These are phyloP conservation scores for Aspergillus sp. DNA, from an alignment of 2,329 filamentous ascomycete species.

Conservation along the genomic window DNA sequence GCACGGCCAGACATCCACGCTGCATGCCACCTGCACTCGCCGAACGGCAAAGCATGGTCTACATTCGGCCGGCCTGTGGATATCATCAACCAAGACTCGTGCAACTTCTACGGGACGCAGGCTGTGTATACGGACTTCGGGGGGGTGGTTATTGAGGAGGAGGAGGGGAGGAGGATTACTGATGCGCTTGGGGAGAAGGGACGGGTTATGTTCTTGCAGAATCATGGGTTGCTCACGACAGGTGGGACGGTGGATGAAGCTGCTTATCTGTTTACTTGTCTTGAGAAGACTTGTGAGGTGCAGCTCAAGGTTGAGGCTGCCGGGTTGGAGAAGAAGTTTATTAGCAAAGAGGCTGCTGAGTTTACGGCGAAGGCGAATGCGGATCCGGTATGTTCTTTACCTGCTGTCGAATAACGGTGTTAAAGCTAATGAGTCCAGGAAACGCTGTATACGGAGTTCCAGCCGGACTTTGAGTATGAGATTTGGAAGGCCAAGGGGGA, in stretches of 20 bases:
- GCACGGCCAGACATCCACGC: conserved; percentile 47
- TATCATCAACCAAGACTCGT: conserved; percentile 42
- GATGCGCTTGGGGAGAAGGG: conserved; percentile 22
- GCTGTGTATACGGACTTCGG: conserved; percentile 46
- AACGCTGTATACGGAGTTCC: background rate
- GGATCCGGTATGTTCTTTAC: background rate
- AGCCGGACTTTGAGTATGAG: background rate
- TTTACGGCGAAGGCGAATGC: background rate
- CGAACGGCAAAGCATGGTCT: conserved; percentile 46
- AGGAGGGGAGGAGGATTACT: conserved; percentile 48
- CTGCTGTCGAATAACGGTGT: background rate
- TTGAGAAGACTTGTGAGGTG: conserved; percentile 68
- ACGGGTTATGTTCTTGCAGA: conserved; percentile 27
- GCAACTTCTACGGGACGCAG: conserved; percentile 27
- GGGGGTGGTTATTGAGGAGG: conserved; percentile 46
- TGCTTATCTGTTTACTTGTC: conserved; percentile 63
- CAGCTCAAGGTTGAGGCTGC: conserved; percentile 66
- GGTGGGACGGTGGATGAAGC: conserved; percentile 73
- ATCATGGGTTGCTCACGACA: conserved; percentile 53
- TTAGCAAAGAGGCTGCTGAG: background rate
- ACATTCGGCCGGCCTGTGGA: conserved; percentile 45
- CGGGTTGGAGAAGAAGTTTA: background rate
- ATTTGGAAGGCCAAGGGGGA: background rate
- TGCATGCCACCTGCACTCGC: conserved; percentile 47
- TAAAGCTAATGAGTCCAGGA: background rate